Base-by-base conservation (phyloP, 2,329 filamentous ascomycete species). In the Fusarium pseudograminearum region DNA sequence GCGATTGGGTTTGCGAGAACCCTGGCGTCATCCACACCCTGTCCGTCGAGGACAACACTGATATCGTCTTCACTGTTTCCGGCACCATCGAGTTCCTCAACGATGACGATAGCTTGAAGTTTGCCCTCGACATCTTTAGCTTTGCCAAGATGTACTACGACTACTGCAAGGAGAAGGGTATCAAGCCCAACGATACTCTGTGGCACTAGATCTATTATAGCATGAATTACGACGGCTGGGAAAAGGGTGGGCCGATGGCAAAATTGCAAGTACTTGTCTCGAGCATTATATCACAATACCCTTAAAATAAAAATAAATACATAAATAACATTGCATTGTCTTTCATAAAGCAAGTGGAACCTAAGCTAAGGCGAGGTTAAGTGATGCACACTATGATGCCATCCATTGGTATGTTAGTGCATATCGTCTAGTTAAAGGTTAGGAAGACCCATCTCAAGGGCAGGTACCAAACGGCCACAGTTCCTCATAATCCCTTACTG, bases 1-100 rank as follows among this genome's bases (percentile, higher is more conserved):
- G 72, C 45, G 72, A 74, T 44, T 74, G 64, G 63, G 70, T 74
- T 33, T 71, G 67, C 41, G 72, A 74, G 42, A 74, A 74, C 59
- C 72, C 72, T 4, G 72, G 72, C 12, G 51, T 53, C 12, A 74
- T 74, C 36, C 72, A 74, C 28, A 74, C 72, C 45, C 42, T 74
- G 58, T 73, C 69, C 8, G 58, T 74, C 18, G 20, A 67, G 38
- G 72, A 67, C 9, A 56, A 72, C 50, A 73, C 72, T 6, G 72
- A 74, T 38, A 72, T 74, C 12, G 70, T 74, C 11, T 74, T 74
- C 20, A 74, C 72, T 15, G 46, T 74, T n/a, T 59, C 67, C 45
- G 72, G 72, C 15, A 73, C 70, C 41, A 70, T 74, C 12, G 72
- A 74, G 54, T 74, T 74, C 57, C 59, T 74, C 11, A 74, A 74